Conservation (phyloP, 768 basidiomycete genomes). For the Clitopilus passeckerianus region DNA sequence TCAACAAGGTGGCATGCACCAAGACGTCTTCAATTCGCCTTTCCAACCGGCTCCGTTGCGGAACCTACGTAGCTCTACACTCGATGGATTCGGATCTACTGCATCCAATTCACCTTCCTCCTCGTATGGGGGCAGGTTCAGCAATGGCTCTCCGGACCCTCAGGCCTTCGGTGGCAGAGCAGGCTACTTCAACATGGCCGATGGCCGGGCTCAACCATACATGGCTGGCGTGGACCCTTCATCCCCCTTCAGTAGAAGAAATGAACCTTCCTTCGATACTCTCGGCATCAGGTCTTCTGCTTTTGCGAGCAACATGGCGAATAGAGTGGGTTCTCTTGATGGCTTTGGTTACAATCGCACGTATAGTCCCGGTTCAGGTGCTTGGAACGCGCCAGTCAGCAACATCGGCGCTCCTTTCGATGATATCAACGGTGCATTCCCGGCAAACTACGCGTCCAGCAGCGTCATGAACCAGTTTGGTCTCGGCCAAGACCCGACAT, state of each 20-base stretch:
- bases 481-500: not conserved
- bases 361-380: constrained; percentile 25
- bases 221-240: constrained; percentile 18
- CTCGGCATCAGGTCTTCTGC: constrained; percentile 20
- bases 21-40: constrained; percentile 44
- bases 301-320: constrained; percentile 24
- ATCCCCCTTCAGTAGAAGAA: constrained; percentile 25
- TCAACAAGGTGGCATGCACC: constrained; percentile 34
- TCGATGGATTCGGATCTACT: constrained; percentile 61
- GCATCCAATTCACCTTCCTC: constrained; percentile 71
- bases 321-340: constrained; percentile 29
- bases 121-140: constrained; percentile 61
- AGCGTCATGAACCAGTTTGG: not conserved
- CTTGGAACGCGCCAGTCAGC: constrained; percentile 10
- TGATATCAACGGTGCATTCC: constrained; percentile 3
- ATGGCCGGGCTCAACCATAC: constrained; percentile 18
- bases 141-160: constrained; percentile 69
- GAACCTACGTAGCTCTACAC: constrained; percentile 52
- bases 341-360: constrained; percentile 29
- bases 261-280: constrained; percentile 36
- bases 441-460: not conserved
- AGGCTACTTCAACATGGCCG: constrained; percentile 18
- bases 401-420: constrained; percentile 8
- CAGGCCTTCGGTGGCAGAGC: constrained; percentile 46
- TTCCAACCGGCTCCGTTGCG: constrained; percentile 67